Percentiles rank a stretch among this genome's conserved stretches.
phyloP scores from a whole-genome alignment of 2,329 filamentous ascomycete species.

The Diaporthe citrichinensis region DNA sequence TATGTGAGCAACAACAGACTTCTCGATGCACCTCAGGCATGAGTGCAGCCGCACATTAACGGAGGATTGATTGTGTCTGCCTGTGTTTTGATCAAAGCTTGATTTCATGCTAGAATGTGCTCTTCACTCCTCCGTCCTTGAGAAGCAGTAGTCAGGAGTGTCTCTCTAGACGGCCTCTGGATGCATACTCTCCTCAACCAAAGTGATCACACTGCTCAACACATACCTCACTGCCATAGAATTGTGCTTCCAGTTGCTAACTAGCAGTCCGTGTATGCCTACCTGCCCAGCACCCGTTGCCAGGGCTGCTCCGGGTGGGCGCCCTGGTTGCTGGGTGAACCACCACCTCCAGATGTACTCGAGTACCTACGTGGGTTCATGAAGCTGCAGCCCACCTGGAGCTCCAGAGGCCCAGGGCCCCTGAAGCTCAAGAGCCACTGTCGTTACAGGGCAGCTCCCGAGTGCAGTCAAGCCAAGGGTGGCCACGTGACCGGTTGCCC shows the following conservation, averaged over 20 bases:
- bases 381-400: background rate
- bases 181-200: background rate
- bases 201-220: background rate
- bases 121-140: background rate
- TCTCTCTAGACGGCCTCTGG: too few species aligned
- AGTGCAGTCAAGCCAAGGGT: background rate
- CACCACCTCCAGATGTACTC: background rate
- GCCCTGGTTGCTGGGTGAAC: conserved; percentile 17
- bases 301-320: background rate
- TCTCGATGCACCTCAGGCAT: background rate
- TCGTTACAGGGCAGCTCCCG: background rate
- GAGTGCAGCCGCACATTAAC: too few species aligned
- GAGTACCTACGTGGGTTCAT: background rate
- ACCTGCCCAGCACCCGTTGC: background rate
- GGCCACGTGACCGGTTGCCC: background rate
- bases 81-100: accelerated
- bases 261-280: background rate
- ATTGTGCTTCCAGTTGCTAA: background rate
- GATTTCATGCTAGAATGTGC: too few species aligned
- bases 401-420: background rate
- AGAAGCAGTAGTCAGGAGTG: background rate
- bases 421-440: background rate
- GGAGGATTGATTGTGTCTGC: background rate
- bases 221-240: background rate
- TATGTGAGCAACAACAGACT: background rate